Evolutionary conservation across 805 yeast species (phyloP), one percentile per base, ranked within the genome.

Genomic region (Metschnikowia borealis): DNA sequence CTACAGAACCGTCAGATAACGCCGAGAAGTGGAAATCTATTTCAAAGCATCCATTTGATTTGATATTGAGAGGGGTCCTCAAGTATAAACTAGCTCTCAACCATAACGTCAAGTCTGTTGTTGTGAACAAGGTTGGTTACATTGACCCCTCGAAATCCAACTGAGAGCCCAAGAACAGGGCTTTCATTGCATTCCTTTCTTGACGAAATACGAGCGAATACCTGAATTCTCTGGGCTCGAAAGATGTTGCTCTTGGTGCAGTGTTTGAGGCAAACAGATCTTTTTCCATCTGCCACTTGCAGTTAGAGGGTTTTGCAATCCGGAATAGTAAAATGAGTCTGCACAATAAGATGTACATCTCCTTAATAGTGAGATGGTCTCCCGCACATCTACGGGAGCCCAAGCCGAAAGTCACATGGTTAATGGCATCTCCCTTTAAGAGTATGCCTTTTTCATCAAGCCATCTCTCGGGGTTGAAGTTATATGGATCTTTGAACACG

Each of bases 1-100:
- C 35, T n/a, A 13, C 37, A n/a, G 39, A 32, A 21, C 41, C 46
- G 7, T 70, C 70, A 1, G 78, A 73, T 53, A 73, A 73, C 48
- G 67, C 74, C 2, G 66, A 78, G 48, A 83, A 83, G 61, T 91
- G 98, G 98, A 79, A 80, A 46, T 72, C 74, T 11, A 80, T 92
- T 11, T 82, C 85, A 10, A 79, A 81, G 53, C 80, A 87, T 62
- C 96, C 96, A 11, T 92, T 91, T 65, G 96, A 89, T 53, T 71
- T 92, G 56, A 86, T 89, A 18, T 75, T 92, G 3, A 74, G 96
- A 45, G 98, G 98, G 1, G 82, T 84, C 20, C 75, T 92, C 63
- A 82, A 80, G 60, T 92, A 92, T 66, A 80, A 79, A 45, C 72
- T 90, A 47, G 94, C 96, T 1, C 73, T 91, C 54, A 61, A 66